Evolutionary conservation across 805 yeast genomes (phyloP), one percentile per base, ranked within the genome.

Genomic region (Suhomyces sp.): DNA sequence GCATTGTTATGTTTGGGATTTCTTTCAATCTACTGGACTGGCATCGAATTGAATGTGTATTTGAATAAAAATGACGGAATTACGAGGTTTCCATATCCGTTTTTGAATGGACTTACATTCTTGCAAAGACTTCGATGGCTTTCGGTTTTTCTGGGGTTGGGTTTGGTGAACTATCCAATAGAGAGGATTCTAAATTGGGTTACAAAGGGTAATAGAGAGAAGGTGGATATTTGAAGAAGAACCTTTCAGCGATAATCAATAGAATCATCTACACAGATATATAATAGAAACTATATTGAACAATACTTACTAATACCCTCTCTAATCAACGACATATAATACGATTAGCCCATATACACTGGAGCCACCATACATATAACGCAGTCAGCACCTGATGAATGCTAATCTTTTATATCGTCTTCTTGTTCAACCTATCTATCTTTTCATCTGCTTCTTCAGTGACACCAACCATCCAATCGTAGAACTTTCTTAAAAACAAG

Each of bases 401-500:
- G n/a, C n/a, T n/a, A n/a, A n/a, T n/a, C n/a, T n/a, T n/a, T n/a
- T n/a, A n/a, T n/a, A n/a, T n/a, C n/a, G n/a, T n/a, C n/a, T 23
- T 23, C 25, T 23, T 23, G 6, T n/a, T 13, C 6, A 23, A 23
- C 6, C 25, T 37, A 16, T 28, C 37, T 6, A 30, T 19, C 21
- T 35, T 36, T 4, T 32, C 25, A n/a, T 33, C 40, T 14, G 37
- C 40, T 21, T 38, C 39, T 20, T 29, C 36, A 17, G 30, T 39
- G 8, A 23, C 19, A 6, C 22, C 28, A 6, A 43, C 47, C 19
- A 50, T 18, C 22, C 41, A 23, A 36, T 50, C 58, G 44, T 63
- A 54, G 16, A 61, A 33, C 17, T 36, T 44, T 35, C 53, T 47
- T 48, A 56, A 47, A n/a, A 58, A 33, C 39, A 63, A 43, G 40